Percentiles rank a stretch among this genome's conserved stretches.
phyloP scores from a whole-genome alignment of 805 yeast species.

The Alloascoidea hylecoeti region DNA sequence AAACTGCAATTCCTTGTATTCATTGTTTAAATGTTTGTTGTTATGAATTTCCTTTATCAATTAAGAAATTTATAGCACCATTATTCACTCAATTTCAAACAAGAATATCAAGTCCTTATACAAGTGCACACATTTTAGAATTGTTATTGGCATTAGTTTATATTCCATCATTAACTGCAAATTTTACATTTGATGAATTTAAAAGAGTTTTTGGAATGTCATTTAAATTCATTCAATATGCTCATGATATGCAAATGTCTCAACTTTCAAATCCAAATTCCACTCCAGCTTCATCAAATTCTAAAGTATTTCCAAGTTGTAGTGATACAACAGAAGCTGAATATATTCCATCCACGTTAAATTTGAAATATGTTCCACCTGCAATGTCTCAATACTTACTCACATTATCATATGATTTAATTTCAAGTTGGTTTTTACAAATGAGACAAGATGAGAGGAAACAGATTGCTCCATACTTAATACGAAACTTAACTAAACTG shows the following conservation, averaged over 20 bases:
- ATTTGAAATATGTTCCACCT: conserved; percentile 26
- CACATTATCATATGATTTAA: conserved; percentile 51
- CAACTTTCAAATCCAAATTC: not conserved
- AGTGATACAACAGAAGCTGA: conserved; percentile 39
- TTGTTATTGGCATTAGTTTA: conserved; percentile 54
- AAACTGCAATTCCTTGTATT: conserved; percentile 64
- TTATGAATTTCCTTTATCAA: conserved; percentile 63
- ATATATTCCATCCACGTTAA: conserved; percentile 35
- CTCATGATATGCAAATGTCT: conserved; percentile 26
- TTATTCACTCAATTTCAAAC: conserved; percentile 65
- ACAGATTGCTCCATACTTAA: conserved; percentile 45
- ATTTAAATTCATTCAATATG: conserved; percentile 63
- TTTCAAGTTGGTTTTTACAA: conserved; percentile 59
- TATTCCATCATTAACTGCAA: conserved; percentile 51
- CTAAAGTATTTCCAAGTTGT: no score
- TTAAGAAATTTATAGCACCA: conserved; percentile 54
- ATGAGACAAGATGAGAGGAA: conserved; percentile 44
- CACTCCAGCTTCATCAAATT: conserved; percentile 13
- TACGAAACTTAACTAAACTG: conserved; percentile 34
- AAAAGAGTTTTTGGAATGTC: conserved; percentile 75
- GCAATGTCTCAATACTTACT: conserved; percentile 45
- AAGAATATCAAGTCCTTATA: conserved; percentile 52
- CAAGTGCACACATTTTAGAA: conserved; percentile 64
- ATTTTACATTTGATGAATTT: conserved; percentile 64
- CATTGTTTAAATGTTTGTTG: conserved; percentile 68